phyloP scores from a whole-genome alignment of 1,284 basidiomycete genomes.

The Mrakiaceae sp. region DNA sequence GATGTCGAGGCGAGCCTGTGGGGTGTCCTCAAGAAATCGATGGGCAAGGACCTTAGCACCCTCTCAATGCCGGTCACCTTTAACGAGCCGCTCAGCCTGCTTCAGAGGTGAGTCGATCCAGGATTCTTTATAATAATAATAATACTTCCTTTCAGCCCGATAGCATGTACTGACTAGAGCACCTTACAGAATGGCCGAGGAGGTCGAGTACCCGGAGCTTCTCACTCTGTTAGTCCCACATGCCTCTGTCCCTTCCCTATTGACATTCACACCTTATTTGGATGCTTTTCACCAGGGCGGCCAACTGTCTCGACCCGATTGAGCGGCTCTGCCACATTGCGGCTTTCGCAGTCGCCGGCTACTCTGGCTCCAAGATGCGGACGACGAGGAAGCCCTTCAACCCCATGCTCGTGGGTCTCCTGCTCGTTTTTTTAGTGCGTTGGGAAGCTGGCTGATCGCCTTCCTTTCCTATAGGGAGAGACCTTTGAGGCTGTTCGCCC shows the following conservation, averaged over 20 bases:
- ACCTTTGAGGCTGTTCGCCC: slow-evolving; percentile 67
- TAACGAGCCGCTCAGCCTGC: slow-evolving; percentile 73
- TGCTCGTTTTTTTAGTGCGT: neutral
- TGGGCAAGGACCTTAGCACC: slow-evolving; percentile 80
- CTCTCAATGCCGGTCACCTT: slow-evolving; percentile 76
- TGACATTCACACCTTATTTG: neutral
- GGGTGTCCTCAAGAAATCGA: slow-evolving; percentile 77
- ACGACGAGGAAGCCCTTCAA: slow-evolving; percentile 79
- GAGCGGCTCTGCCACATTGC: slow-evolving; percentile 66
- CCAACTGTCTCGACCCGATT: slow-evolving; percentile 47
- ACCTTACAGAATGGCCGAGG: slow-evolving; percentile 46
- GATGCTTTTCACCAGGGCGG: slow-evolving; percentile 41
- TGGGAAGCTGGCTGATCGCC: neutral
- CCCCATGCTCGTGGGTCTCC: slow-evolving; percentile 45
- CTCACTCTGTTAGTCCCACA: slow-evolving; percentile 36
- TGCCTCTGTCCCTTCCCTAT: neutral
- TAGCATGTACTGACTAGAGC: neutral
- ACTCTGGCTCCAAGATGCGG: slow-evolving; percentile 66
- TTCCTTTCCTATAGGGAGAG: slow-evolving; percentile 46
- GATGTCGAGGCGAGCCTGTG: slow-evolving; percentile 81
- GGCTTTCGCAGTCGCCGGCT: slow-evolving; percentile 72
- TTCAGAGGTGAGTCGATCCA: slow-evolving; percentile 46
- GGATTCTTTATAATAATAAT: too few relatives aligned
- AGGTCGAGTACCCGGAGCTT: slow-evolving; percentile 65
- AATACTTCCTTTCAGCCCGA: slow-evolving; percentile 24